Evolutionary conservation across 192 early-diverging fungal genomes (phyloP), one percentile per base, ranked within the genome.

Genomic region (Thoreauomyces humboldtii): DNA sequence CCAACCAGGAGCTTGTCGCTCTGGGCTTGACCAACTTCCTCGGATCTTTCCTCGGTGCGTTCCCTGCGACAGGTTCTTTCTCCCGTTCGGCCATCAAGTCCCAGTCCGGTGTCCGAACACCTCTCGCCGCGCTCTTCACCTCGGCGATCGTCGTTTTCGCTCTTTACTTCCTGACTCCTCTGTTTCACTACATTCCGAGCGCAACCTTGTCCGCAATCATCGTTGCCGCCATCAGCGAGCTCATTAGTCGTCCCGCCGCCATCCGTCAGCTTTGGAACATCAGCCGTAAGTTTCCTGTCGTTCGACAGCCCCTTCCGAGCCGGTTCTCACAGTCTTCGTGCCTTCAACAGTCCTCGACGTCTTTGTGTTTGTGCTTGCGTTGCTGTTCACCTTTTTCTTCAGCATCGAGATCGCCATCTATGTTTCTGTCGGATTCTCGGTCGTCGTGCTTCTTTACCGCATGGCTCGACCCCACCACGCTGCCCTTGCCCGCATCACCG

Each of bases 51-150:
- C 89, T 98, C 72, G 82, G 87, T 52, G 90, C 84, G 9, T 94
- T 89, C 77, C 88, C 94, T 21, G 82, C 90, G 0, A 95, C 95
- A 15, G 95, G 94, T 42, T 93, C 92, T 7, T 96, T 98, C 79
- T 93, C 92, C 12, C 88, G 95, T 42, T 89, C 91, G 0, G 93
- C 94, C 44, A 86, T 98, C 73, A 95, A 93, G 77, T 82, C 91
- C 63, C 84, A 88, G 67, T 91, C 92, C 11, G 95, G 95, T 17
- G 88, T 89, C 29, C 78, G 87, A 38, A 88, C 91, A 6, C 93
- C 93, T 5, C 69, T 91, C 21, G 87, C 89, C 19, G 88, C 87
- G 32, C 70, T 92, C 52, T 79, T 93, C 75, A 91, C 91, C 17
- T 91, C 84, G 29, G 63, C 77, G 6, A 81, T 93, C 14, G 92